Evolutionary conservation across 2,329 filamentous ascomycete species (phyloP).

Genomic region (Epichloe uncinata): DNA sequence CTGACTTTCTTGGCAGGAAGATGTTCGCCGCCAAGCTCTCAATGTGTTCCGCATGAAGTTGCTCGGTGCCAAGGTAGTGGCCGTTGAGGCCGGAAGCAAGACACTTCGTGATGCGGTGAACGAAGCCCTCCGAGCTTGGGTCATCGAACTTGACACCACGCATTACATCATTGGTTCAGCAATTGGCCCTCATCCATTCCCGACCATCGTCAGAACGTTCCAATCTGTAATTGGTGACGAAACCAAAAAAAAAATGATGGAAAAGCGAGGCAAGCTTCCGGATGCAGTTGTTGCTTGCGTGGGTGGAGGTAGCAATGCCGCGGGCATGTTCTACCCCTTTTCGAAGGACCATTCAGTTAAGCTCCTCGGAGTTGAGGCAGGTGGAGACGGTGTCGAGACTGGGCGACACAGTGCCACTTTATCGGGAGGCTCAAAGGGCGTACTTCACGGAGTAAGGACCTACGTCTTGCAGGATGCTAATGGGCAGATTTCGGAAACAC

Average conservation of each 20-base stretch:
- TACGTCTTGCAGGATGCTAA: constrained; percentile 89
- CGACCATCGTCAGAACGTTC: constrained; percentile 93
- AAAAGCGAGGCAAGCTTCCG: constrained; percentile 74
- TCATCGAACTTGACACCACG: constrained; percentile 80
- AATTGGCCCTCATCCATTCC: constrained; percentile 95
- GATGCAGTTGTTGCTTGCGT: constrained; percentile 96
- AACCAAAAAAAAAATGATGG: constrained; percentile 86
- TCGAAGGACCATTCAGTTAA: constrained; percentile 72
- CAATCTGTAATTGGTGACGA: constrained; percentile 93
- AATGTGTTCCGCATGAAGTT: constrained; percentile 99
- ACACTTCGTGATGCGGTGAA: constrained; percentile 84
- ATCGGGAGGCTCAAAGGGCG: constrained; percentile 74
- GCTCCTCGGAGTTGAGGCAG: constrained; percentile 87
- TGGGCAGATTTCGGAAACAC: constrained; percentile 88
- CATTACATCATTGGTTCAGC: constrained; percentile 98
- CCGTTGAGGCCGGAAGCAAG: constrained; percentile 79
- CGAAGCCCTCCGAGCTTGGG: constrained; percentile 89
- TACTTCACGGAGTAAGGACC: constrained; percentile 89
- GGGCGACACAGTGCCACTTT: constrained; percentile 77
- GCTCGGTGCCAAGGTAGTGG: constrained; percentile 81
- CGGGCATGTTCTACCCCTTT: constrained; percentile 98
- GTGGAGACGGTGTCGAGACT: constrained; percentile 84
- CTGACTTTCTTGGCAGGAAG: constrained; percentile 43
- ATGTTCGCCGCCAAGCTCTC: constrained; percentile 86
- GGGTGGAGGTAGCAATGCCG: constrained; percentile 86